Evolutionary conservation across 768 basidiomycete species (phyloP), one percentile per base, ranked within the genome.

Genomic region (Tricholoma furcatifolium): DNA sequence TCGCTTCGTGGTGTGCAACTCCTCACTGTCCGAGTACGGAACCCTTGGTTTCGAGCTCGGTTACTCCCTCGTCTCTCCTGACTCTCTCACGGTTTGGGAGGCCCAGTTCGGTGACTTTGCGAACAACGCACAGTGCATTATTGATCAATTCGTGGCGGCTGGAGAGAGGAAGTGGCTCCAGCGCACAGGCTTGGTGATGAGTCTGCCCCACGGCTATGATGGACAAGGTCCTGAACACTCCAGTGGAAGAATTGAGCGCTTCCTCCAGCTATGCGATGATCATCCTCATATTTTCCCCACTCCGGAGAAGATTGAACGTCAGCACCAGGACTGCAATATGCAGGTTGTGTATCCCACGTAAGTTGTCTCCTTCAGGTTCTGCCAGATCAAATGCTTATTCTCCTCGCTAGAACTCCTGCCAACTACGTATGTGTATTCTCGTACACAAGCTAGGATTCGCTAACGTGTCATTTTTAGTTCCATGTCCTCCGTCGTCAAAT

Each of bases 241-340:
- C 17, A 95, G 92, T 61, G 96, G 90, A 46, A 80, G 97, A 50
- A 80, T 98, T 41, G 96, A 99, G 72, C 83, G 97, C 27, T 99
- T 98, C 85, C 74, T 99, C 60, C 97, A 98, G 74, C 83, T 99
- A 40, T 97, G 94, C 65, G 96, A 97, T 69, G 96, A 99, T 62
- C 94, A 99, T 67, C 96, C 96, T 6, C 79, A 93, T 67, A 68
- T 87, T 54, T 98, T 84, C 84, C 96, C 96, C 1, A 84, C 85
- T 0, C 81, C 81, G 1, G 84, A 95, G 70, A 97, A 96, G 77
- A 72, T 95, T 55, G 92, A 94, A 65, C 76, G 97, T 43, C 94
- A 97, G 63, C 94, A 98, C 66, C 97, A 99, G 74, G 97, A 99
- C 68, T 97, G 95, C 73, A 99, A 98, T 68, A 93, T 98, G 92